phyloP scores from a whole-genome alignment of 164 flowering plant genomes.

The Magnolia officinalis region DNA sequence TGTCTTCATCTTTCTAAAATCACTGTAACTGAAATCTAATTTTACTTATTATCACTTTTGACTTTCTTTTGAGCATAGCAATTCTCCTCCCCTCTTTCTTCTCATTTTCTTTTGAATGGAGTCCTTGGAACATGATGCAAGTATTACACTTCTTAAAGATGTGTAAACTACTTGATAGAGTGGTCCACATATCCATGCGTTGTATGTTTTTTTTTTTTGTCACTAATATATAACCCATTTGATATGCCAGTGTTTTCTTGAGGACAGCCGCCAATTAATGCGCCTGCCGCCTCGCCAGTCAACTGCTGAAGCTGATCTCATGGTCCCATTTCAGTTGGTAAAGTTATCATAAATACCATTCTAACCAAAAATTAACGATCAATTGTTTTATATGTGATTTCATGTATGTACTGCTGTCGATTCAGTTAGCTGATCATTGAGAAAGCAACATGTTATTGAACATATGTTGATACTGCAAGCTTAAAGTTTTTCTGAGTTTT shows the following conservation, averaged over 20 bases:
- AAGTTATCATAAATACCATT: constrained; percentile 12
- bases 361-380: background rate
- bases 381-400: background rate
- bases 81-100: background rate
- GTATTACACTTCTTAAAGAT: too few relatives aligned
- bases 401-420: background rate
- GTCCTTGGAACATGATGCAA: too few relatives aligned
- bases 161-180: too few relatives aligned
- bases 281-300: constrained; percentile 95
- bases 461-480: background rate
- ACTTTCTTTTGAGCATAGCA: background rate
- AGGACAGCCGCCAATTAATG: constrained; percentile 95
- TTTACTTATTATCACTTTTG: background rate
- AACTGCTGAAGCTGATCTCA: constrained; percentile 97
- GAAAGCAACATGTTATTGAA: background rate
- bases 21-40: background rate
- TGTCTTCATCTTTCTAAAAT: background rate
- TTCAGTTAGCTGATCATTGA: background rate
- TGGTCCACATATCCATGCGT: too few relatives aligned
- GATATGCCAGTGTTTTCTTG: constrained; percentile 81
- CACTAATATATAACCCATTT: background rate
- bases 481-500: background rate
- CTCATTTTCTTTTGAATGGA: background rate
- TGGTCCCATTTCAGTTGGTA: constrained; percentile 94
- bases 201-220: background rate